These are phyloP conservation scores for Ceratobasidium sp. DNA, from an alignment of 1,284 basidiomycete genomes.

Conservation along the genomic window DNA sequence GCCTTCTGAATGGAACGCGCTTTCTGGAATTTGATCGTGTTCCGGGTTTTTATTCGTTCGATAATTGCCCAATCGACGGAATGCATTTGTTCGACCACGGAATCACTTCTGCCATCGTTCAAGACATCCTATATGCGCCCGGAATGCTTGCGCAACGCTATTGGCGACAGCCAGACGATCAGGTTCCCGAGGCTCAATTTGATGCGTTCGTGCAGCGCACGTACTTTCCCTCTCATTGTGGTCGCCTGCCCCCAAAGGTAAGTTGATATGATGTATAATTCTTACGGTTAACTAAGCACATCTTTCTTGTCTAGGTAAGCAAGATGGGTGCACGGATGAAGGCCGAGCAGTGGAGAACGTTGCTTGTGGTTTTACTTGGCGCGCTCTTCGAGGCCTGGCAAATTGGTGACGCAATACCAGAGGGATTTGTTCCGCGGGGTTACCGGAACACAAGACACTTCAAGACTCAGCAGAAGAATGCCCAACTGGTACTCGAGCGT, in stretches of 20 bases:
- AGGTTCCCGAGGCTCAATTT: neutral
- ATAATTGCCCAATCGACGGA: neutral
- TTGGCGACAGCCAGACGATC: neutral
- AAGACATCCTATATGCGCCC: neutral
- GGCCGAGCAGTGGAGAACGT: slow-evolving; percentile 10
- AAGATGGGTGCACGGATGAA: neutral
- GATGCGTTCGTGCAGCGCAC: neutral
- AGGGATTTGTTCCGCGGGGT: neutral
- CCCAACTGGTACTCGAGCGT: neutral
- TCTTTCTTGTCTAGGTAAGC: neutral
- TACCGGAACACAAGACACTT: neutral
- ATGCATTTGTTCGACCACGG: slow-evolving; percentile 16
- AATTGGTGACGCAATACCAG: neutral
- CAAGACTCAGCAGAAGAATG: neutral
- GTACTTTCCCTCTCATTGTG: neutral
- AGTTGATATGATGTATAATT: neutral
- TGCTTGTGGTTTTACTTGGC: neutral
- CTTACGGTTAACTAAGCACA: neutral
- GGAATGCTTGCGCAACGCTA: neutral
- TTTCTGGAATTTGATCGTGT: neutral
- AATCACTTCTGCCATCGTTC: neutral
- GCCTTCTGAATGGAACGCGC: neutral
- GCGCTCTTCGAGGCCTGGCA: slow-evolving; percentile 6
- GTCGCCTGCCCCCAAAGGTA: neutral
- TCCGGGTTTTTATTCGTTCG: neutral